Conservation (phyloP, 352 stramenopile genomes). For the Globisporangium cystogenes region DNA sequence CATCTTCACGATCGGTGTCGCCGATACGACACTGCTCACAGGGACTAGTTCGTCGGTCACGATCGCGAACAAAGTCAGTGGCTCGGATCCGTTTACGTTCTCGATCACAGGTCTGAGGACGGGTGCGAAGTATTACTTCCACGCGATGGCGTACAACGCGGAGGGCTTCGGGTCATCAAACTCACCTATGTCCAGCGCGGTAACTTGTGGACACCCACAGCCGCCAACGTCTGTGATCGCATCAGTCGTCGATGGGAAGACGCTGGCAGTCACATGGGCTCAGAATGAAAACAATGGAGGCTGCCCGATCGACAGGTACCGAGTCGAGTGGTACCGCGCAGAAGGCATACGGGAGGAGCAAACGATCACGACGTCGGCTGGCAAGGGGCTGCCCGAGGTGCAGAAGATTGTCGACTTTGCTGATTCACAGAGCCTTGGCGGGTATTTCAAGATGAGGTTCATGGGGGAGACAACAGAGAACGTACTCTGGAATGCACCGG, state of each 20-base stretch:
- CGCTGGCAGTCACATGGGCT: conserved; percentile 45
- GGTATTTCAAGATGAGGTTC: conserved; percentile 68
- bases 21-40: conserved; percentile 37
- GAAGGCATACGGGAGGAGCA: conserved; percentile 56
- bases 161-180: conserved; percentile 53
- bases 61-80: conserved; percentile 84
- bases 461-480: conserved; percentile 58
- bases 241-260: conserved; percentile 49
- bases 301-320: conserved; percentile 62
- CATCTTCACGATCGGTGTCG: conserved; percentile 72
- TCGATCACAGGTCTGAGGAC: conserved; percentile 49
- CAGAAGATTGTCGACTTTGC: conserved; percentile 55
- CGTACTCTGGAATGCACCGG: conserved; percentile 55
- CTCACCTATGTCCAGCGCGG: conserved; percentile 47
- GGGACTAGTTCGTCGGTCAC: conserved; percentile 56
- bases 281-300: conserved; percentile 19
- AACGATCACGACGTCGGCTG: conserved; percentile 70
- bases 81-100: conserved; percentile 86
- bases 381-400: conserved; percentile 60
- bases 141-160: conserved; percentile 81
- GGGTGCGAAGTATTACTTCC: conserved; percentile 62
- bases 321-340: conserved; percentile 68
- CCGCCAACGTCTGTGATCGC: conserved; percentile 38
- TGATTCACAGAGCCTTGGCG: conserved; percentile 43
- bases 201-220: conserved; percentile 48